Evolutionary conservation across 1,284 basidiomycete genomes (phyloP), one percentile per base, ranked within the genome.

Genomic region (Gomphus bonarii): DNA sequence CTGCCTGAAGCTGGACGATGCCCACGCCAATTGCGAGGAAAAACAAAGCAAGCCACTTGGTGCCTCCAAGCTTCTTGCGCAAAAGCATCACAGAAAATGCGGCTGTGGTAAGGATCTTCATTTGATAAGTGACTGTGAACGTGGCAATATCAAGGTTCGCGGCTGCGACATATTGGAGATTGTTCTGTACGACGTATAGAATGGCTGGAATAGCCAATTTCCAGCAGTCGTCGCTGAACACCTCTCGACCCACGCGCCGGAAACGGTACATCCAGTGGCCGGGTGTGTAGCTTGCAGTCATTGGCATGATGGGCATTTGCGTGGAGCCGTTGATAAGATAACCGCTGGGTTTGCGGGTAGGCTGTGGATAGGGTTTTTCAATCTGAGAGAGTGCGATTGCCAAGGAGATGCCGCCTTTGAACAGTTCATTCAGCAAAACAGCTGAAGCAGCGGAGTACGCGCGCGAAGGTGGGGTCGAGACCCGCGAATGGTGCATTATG

Each of bases 51-150:
- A 87, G 67, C 93, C 93, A 97, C 68, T 95, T 93, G 35, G 75
- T 77, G 12, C 79, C 73, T 33, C 76, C 81, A 25, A 97, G 73
- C 61, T 84, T 83, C 65, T 85, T 89, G 60, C 91, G 82, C n/a
- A 98, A 79, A 31, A 98, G 76, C 10, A 91, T 67, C 59, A 97
- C 94, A 42, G 91, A 95, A 72, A 95, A 97, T 48, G 85, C 89
- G 14, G 95, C 95, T 11, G 95, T 98, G 30, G 95, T 97, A 61
- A 98, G 82, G 65, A 98, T 97, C 75, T 97, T 95, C 91, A 95
- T 94, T 71, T 95, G 92, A 71, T 95, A 95, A 56, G 88, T 91
- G 66, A 95, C 90, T 69, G 93, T 90, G 73, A 97, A 98, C 18
- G 94, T 95, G 12, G 95, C 92, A 20, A 91, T 92, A 60, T 93